Percentiles rank a stretch among this genome's conserved stretches.
phyloP scores from a whole-genome alignment of 73 alveolate species.

The Diophrys appendiculata region DNA sequence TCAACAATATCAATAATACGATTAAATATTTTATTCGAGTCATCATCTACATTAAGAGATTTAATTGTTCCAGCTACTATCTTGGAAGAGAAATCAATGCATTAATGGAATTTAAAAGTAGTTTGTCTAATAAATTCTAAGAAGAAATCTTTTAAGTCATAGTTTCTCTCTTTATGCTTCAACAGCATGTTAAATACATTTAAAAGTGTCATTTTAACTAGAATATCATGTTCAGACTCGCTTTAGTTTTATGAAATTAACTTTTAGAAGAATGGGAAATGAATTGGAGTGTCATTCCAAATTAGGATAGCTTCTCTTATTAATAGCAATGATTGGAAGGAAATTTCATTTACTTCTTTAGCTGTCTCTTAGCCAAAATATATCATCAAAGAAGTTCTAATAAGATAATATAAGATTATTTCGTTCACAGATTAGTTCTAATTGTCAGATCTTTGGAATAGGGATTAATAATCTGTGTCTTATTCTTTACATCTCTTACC shows the following conservation, averaged over 20 bases:
- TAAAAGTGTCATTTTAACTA: constrained; percentile 29
- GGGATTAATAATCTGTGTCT: constrained; percentile 1
- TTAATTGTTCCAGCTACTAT: background rate
- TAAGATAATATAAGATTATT: constrained; percentile 35
- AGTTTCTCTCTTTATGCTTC: constrained; percentile 8
- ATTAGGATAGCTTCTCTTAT: constrained; percentile 29
- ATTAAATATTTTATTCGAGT: too few relatives aligned
- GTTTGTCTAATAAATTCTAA: constrained; percentile 8
- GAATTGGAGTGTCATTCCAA: constrained; percentile 15
- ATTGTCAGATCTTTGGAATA: background rate
- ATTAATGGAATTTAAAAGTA: constrained; percentile 9
- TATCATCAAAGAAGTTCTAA: constrained; percentile 43
- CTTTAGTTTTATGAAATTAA: constrained; percentile 25
- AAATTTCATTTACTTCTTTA: constrained; percentile 26
- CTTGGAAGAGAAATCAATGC: constrained; percentile 12
- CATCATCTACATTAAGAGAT: background rate
- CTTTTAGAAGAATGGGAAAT: constrained; percentile 51
- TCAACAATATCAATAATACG: background rate
- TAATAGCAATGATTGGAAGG: constrained; percentile 20
- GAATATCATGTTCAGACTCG: constrained; percentile 16
- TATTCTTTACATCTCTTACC: background rate
- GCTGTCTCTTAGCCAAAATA: constrained; percentile 17
- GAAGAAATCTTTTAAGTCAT: constrained; percentile 38
- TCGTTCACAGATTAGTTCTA: constrained; percentile 14
- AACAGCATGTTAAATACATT: constrained; percentile 44